Evolutionary conservation across 495 filamentous ascomycete species (phyloP).

Genomic region (Aspergillus saccharolyticus): DNA sequence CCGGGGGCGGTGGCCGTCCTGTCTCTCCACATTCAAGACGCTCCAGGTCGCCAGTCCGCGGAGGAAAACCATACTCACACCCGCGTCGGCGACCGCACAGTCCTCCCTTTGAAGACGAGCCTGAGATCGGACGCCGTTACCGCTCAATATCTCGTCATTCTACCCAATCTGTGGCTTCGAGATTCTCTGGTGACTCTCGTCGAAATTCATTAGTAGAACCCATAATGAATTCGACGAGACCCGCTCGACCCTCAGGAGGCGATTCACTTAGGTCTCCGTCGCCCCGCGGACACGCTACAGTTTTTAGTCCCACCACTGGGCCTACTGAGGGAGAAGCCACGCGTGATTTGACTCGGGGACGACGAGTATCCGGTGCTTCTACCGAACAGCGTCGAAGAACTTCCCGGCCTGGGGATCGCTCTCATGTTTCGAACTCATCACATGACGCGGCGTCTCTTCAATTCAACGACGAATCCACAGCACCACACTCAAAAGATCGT

Average conservation of each 20-base stretch:
- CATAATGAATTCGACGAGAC: constrained; percentile 30
- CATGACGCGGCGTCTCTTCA: constrained; percentile 53
- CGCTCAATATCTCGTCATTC: constrained; percentile 37
- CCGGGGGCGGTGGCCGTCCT: constrained; percentile 25
- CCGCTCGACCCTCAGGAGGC: constrained; percentile 23
- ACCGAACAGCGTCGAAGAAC: constrained; percentile 26
- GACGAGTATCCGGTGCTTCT: constrained; percentile 29
- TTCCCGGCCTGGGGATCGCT: constrained; percentile 36
- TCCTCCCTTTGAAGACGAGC: constrained; percentile 25
- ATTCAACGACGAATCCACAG: constrained; percentile 66
- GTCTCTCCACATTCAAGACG: constrained; percentile 20
- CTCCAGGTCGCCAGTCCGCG: constrained; percentile 32
- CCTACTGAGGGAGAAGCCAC: constrained; percentile 20
- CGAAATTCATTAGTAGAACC: constrained; percentile 19
- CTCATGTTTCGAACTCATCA: constrained; percentile 53
- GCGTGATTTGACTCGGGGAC: constrained; percentile 35
- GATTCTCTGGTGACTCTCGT: constrained; percentile 26
- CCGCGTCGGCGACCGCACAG: constrained; percentile 30
- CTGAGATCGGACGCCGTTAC: constrained; percentile 28
- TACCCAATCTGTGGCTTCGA: constrained; percentile 28
- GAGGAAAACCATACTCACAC: constrained; percentile 22
- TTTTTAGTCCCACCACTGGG: constrained; percentile 26
- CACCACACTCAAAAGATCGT: constrained; percentile 55
- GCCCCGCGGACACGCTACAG: constrained; percentile 34
- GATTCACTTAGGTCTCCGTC: constrained; percentile 33